Conservation (phyloP, 2,329 filamentous ascomycete genomes). For the Fusarium lyarnte region DNA sequence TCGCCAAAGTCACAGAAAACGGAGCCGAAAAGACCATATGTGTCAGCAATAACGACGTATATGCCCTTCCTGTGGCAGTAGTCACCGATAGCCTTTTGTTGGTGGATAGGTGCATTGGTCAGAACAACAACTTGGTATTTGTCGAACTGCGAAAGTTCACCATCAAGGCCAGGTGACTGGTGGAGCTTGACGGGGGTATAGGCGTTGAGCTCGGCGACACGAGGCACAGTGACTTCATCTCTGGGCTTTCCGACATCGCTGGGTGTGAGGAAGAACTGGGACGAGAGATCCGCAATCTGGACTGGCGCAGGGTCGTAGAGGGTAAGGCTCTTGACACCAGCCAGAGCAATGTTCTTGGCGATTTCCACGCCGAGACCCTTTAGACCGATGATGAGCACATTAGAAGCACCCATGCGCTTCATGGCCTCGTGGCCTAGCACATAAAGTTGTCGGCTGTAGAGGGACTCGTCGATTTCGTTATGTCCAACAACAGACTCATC, state of each 20-base stretch:
- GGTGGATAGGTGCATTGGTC: constrained; percentile 81
- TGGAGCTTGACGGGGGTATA: constrained; percentile 92
- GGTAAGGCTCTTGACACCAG: constrained; percentile 96
- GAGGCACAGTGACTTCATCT: constrained; percentile 85
- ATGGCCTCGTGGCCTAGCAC: constrained; percentile 83
- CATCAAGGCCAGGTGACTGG: constrained; percentile 70
- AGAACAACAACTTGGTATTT: constrained; percentile 93
- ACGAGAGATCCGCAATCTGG: constrained; percentile 87
- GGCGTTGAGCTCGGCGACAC: constrained; percentile 93
- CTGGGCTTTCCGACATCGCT: constrained; percentile 93
- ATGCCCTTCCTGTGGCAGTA: constrained; percentile 96
- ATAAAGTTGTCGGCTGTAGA: constrained; percentile 79
- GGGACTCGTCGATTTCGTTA: constrained; percentile 75
- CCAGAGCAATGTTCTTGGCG: constrained; percentile 97
- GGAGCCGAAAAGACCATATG: constrained; percentile 91
- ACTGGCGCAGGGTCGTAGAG: constrained; percentile 90
- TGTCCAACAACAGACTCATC: constrained; percentile 66
- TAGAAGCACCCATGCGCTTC: constrained; percentile 98
- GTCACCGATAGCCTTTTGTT: constrained; percentile 86
- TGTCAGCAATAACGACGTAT: constrained; percentile 87
- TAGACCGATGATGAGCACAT: constrained; percentile 89
- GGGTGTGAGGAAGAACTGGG: constrained; percentile 93
- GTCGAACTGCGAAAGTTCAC: constrained; percentile 83
- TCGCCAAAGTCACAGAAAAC: constrained; percentile 98
- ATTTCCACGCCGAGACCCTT: constrained; percentile 97